phyloP scores from a whole-genome alignment of 306 rosid genomes.

The Quercus berberidifolia region DNA sequence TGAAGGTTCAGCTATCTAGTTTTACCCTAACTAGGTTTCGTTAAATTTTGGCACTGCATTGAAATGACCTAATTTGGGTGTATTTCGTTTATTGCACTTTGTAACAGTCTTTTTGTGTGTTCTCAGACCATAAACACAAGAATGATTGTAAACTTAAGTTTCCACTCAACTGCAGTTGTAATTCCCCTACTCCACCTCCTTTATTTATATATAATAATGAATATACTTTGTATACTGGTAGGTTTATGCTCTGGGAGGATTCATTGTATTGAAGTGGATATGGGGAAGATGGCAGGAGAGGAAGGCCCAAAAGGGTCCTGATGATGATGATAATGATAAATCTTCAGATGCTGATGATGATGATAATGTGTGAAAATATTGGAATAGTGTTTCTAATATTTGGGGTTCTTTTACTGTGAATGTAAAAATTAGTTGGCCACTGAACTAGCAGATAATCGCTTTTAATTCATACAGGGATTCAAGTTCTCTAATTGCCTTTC shows the following conservation, averaged over 20 bases:
- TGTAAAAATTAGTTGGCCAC: background rate
- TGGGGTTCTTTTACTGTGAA: background rate
- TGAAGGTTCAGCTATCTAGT: background rate
- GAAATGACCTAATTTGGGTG: background rate
- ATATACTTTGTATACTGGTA: constrained; percentile 22
- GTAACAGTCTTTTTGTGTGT: background rate
- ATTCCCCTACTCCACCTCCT: background rate
- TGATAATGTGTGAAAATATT: background rate
- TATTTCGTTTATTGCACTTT: background rate
- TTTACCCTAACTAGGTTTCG: background rate
- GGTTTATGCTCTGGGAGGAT: constrained; percentile 76
- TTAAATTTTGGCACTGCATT: background rate
- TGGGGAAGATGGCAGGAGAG: constrained; percentile 93
- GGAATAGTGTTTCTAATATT: background rate
- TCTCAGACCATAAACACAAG: background rate
- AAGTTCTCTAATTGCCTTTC: background rate
- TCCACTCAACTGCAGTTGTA: background rate
- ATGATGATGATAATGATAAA: constrained; percentile 36
- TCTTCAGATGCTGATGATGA: constrained; percentile 5
- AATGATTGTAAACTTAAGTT: background rate
- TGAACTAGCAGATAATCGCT: background rate
- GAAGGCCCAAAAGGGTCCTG: constrained; percentile 39
- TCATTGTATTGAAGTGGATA: constrained; percentile 62
- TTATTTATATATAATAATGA: background rate
- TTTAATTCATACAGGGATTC: background rate